Evolutionary conservation across 805 yeast species (phyloP).

Genomic region (Lipomyces yamanashiensis): DNA sequence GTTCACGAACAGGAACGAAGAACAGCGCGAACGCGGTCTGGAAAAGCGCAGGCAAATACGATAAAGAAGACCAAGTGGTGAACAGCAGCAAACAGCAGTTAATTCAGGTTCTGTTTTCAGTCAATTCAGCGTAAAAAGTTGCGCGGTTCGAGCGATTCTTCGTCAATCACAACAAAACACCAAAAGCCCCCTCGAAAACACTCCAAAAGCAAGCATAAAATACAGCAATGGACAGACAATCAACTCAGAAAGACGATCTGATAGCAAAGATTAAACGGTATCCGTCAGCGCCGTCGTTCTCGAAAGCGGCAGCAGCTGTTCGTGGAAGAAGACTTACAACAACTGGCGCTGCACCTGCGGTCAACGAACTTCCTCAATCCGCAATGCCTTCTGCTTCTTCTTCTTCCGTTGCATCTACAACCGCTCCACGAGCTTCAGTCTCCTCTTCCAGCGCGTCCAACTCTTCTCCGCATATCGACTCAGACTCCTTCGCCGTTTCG

Average conservation of each 20-base stretch:
- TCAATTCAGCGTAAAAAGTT: background rate
- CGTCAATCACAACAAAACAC: background rate
- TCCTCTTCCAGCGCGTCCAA: slow-evolving; percentile 4
- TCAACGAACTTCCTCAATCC: background rate
- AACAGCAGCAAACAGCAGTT: background rate
- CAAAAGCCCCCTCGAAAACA: background rate
- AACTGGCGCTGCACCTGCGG: slow-evolving; percentile 12
- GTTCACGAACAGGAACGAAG: background rate
- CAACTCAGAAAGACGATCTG: slow-evolving; percentile 2
- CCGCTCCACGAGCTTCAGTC: background rate
- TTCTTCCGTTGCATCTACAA: slow-evolving; percentile 3
- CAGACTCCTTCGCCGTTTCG: slow-evolving; percentile 8
- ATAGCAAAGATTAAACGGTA: slow-evolving; percentile 24
- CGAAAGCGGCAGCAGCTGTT: slow-evolving; percentile 28
- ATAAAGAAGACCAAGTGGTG: background rate
- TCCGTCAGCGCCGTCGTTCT: slow-evolving; percentile 35
- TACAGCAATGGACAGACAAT: background rate
- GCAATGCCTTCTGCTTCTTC: background rate
- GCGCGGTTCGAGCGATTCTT: background rate
- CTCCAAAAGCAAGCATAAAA: background rate
- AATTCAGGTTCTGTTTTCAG: background rate
- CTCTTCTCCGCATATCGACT: slow-evolving; percentile 11
- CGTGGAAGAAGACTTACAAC: slow-evolving; percentile 29
- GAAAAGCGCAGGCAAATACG: background rate
- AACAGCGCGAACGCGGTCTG: background rate